Percentiles rank a stretch among this genome's conserved stretches.
phyloP scores from a whole-genome alignment of 495 filamentous ascomycete species.

The Neurospora sp. region DNA sequence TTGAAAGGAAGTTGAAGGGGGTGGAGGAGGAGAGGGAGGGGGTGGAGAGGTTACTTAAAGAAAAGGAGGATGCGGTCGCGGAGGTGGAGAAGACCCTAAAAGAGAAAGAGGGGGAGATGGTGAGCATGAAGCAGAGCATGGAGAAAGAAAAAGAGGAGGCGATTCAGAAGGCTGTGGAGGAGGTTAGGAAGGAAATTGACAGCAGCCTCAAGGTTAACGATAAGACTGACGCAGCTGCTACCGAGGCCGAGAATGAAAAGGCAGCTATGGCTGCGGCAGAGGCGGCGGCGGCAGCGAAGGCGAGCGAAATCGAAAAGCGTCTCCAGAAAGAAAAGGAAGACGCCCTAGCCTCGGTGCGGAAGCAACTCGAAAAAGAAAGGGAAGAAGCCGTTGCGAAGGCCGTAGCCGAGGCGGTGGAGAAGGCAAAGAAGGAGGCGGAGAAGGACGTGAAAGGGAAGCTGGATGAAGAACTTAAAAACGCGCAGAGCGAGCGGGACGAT shows the following conservation, averaged over 20 bases:
- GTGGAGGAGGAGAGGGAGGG: slow-evolving; percentile 5
- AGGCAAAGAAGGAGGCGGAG: background rate
- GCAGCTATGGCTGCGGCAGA: no score
- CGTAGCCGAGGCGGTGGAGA: background rate
- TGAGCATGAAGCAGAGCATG: slow-evolving; percentile 5
- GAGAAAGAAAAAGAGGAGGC: slow-evolving; percentile 16
- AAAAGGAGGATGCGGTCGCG: background rate
- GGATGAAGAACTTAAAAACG: slow-evolving; percentile 53
- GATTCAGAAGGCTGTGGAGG: slow-evolving; percentile 10
- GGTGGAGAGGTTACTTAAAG: slow-evolving; percentile 11
- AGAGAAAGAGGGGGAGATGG: background rate
- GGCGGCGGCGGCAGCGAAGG: no score
- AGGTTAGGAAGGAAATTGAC: slow-evolving; percentile 2
- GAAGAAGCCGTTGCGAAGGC: background rate
- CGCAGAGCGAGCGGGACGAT: slow-evolving; percentile 69
- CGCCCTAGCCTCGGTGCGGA: background rate
- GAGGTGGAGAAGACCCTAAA: background rate
- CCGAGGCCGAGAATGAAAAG: background rate
- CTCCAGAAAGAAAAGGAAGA: background rate
- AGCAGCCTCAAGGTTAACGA: background rate
- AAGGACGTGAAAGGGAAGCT: slow-evolving; percentile 35
- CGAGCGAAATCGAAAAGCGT: background rate
- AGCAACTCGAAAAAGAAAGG: background rate
- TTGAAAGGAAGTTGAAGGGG: background rate
- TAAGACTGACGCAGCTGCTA: background rate